Percentiles rank a stretch among this genome's conserved stretches.
phyloP scores from a whole-genome alignment of 768 basidiomycete genomes.

The Leccinum pellstonianum region DNA sequence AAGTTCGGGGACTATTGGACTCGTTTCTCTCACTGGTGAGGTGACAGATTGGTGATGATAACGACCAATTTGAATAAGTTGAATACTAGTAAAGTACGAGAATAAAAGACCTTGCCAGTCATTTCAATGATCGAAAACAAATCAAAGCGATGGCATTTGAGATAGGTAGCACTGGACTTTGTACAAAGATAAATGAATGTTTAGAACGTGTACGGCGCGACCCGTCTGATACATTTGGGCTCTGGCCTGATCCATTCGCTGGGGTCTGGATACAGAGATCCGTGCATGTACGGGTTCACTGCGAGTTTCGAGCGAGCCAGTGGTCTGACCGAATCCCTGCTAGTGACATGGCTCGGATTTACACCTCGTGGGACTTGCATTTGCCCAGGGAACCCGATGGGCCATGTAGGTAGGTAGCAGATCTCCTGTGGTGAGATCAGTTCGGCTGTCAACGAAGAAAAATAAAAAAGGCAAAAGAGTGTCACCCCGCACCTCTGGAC shows the following conservation, averaged over 20 bases:
- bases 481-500: constrained; percentile 35
- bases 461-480: neutral
- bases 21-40: neutral
- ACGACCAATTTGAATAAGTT: neutral
- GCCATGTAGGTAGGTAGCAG: constrained; percentile 25
- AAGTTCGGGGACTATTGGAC: neutral
- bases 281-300: neutral
- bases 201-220: constrained; percentile 2
- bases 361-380: neutral
- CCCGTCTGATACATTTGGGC: constrained; percentile 13
- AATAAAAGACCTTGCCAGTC: neutral
- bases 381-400: constrained; percentile 7
- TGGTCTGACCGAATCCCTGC: neutral
- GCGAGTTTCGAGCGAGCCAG: neutral
- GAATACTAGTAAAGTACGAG: no score
- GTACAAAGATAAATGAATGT: neutral
- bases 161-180: neutral
- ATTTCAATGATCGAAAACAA: neutral
- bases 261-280: neutral
- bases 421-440: constrained; percentile 11
- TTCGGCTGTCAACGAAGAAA: neutral
- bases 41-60: neutral
- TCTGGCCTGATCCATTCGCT: constrained; percentile 12
- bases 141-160: no score
- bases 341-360: neutral